A percentile compares a stretch with the other conserved stretches of the same genome.
Conservation (phyloP, 441 rosid species). For the Croton laevigatus region DNA sequence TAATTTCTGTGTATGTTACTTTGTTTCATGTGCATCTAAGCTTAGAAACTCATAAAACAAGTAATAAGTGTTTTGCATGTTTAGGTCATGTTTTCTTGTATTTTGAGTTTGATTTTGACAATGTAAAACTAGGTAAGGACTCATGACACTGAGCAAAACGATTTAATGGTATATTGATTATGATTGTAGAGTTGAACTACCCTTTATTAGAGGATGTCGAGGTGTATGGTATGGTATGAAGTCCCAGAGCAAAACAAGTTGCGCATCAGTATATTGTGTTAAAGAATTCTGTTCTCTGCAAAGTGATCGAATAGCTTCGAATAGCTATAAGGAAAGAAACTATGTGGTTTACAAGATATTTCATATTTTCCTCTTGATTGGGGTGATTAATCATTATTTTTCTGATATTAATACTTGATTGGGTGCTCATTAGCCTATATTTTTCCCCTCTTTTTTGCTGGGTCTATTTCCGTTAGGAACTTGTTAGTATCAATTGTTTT, state of each 20-base stretch:
- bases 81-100: too few relatives aligned
- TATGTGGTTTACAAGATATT: not conserved
- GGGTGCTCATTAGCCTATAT: not conserved
- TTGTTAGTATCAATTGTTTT: not conserved
- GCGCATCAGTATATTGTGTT: not conserved
- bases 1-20: not conserved
- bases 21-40: constrained; percentile 2
- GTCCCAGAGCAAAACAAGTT: not conserved
- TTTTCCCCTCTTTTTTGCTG: not conserved
- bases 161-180: too few relatives aligned
- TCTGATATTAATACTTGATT: not conserved
- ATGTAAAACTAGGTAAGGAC: not conserved
- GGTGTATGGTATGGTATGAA: not conserved
- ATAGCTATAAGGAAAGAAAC: not conserved
- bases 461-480: not conserved
- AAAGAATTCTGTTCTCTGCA: not conserved
- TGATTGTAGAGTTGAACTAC: not conserved
- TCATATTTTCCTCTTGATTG: not conserved
- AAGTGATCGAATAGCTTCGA: not conserved
- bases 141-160: not conserved
- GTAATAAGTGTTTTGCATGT: too few relatives aligned
- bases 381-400: not conserved
- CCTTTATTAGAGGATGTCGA: not conserved
- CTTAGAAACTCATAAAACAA: not conserved
- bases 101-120: too few relatives aligned